Percentiles rank a stretch among this genome's conserved stretches.
Conservation (phyloP, 164 flowering plant genomes). For the Tinospora cordifolia region DNA sequence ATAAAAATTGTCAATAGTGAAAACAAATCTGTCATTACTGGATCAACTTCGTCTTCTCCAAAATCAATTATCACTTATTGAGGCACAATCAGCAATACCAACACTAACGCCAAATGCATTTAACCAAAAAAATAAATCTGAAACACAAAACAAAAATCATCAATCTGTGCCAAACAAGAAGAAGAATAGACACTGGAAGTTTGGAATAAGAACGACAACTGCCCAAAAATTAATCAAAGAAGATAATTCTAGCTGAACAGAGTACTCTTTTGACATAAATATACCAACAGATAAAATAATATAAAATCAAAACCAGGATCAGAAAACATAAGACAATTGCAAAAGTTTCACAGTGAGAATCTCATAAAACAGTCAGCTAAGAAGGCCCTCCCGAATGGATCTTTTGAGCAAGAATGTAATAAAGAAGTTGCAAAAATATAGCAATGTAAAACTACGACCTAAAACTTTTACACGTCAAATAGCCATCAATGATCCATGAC, state of each 20-base stretch:
- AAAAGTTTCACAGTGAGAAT: neutral
- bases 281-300: neutral
- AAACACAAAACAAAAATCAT: neutral
- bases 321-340: no score
- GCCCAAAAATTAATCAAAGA: neutral
- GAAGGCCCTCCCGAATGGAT: neutral
- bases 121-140: slow-evolving; percentile 13
- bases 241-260: neutral
- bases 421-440: neutral
- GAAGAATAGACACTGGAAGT: neutral
- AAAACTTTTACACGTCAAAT: neutral
- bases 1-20: slow-evolving; percentile 29
- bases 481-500: neutral
- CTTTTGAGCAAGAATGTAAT: neutral
- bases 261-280: neutral
- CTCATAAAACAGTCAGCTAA: neutral
- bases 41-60: slow-evolving; percentile 11
- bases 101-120: neutral
- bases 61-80: slow-evolving; percentile 1
- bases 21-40: slow-evolving; percentile 30
- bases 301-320: neutral
- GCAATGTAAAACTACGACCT: neutral
- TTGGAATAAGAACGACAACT: neutral
- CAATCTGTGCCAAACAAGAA: neutral
- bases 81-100: neutral